Evolutionary conservation across 768 basidiomycete species (phyloP).

Genomic region (Hypsizygus marmoreus): DNA sequence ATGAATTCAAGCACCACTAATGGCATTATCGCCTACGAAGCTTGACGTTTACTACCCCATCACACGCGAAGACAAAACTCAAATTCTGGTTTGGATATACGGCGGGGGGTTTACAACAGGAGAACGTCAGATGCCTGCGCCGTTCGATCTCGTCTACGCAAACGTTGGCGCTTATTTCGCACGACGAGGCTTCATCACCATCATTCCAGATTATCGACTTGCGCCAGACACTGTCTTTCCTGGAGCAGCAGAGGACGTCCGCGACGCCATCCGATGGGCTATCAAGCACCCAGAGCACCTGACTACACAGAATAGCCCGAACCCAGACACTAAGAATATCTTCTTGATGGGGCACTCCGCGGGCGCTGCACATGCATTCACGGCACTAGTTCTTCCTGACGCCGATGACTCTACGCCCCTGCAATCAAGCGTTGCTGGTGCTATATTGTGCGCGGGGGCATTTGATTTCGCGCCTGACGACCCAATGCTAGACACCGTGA

Average conservation of each 20-base stretch:
- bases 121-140: constrained; percentile 44
- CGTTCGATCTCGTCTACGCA: constrained; percentile 54
- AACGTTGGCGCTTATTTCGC: constrained; percentile 66
- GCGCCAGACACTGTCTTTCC: constrained; percentile 61
- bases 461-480: constrained; percentile 26
- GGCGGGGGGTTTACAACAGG: constrained; percentile 66
- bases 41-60: constrained; percentile 69
- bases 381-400: constrained; percentile 41
- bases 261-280: constrained; percentile 60
- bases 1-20: background rate
- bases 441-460: constrained; percentile 48
- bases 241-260: constrained; percentile 53
- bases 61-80: constrained; percentile 32
- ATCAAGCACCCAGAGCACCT: constrained; percentile 36
- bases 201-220: constrained; percentile 72
- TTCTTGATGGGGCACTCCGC: constrained; percentile 65
- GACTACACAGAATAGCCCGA: constrained; percentile 25
- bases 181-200: constrained; percentile 55
- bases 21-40: constrained; percentile 28
- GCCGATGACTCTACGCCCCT: constrained; percentile 29
- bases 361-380: constrained; percentile 52
- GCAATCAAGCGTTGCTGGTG: constrained; percentile 41
- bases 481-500: constrained; percentile 29
- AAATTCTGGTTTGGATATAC: constrained; percentile 65
- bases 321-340: constrained; percentile 42